Evolutionary conservation across 1,284 basidiomycete species (phyloP).

Genomic region (Athelia sp.): DNA sequence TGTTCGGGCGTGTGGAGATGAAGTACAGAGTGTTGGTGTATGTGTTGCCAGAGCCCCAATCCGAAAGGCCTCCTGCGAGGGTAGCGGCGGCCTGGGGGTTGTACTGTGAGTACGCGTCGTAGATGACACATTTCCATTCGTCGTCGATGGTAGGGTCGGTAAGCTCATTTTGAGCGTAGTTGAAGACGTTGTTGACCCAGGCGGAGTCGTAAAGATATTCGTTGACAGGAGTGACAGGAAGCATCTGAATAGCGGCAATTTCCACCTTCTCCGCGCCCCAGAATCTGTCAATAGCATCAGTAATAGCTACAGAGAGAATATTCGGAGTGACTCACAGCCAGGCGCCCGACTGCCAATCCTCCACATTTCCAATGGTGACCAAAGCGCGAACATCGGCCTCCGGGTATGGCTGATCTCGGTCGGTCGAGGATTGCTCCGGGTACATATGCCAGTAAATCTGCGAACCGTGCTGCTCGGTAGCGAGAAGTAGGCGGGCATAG

Average conservation of each 20-base stretch:
- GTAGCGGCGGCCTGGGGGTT: conserved; percentile 20
- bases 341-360: conserved; percentile 29
- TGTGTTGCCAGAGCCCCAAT: conserved; percentile 28
- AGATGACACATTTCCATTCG: conserved; percentile 28
- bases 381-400: conserved; percentile 23
- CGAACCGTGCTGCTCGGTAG: conserved; percentile 27
- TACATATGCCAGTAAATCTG: conserved; percentile 32
- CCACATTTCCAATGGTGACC: conserved; percentile 28
- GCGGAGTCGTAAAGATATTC: conserved; percentile 27
- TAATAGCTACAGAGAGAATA: background rate
- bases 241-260: conserved; percentile 30
- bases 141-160: conserved; percentile 22
- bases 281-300: conserved; percentile 16
- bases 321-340: conserved; percentile 23
- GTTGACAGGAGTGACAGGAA: conserved; percentile 30
- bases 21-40: conserved; percentile 27
- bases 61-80: conserved; percentile 23
- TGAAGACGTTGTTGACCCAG: conserved; percentile 23
- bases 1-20: conserved; percentile 24
- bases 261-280: conserved; percentile 28
- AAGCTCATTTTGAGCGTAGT: conserved; percentile 23
- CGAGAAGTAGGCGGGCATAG: conserved; percentile 26
- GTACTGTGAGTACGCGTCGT: conserved; percentile 27
- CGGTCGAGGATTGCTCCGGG: conserved; percentile 19
- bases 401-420: conserved; percentile 29